phyloP scores from a whole-genome alignment of 2,329 filamentous ascomycete species.

The Pezicula radicicola region DNA sequence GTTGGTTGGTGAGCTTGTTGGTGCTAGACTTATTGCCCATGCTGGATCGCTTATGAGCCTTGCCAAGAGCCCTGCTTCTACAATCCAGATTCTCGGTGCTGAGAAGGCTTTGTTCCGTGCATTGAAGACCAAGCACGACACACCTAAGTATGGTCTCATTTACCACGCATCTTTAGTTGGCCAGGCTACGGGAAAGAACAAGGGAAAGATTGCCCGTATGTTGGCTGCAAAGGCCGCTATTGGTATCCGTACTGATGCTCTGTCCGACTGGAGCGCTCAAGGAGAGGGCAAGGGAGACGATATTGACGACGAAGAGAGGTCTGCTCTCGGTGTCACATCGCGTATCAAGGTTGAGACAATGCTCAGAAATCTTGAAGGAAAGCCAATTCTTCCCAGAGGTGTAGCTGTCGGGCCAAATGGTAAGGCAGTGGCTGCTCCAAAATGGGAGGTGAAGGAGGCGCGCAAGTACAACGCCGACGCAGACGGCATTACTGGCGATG shows the following conservation, averaged over 20 bases:
- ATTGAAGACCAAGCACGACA: slow-evolving; percentile 98
- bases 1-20: slow-evolving; percentile 89
- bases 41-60: slow-evolving; percentile 92
- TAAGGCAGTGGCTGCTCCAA: slow-evolving; percentile 57
- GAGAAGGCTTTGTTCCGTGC: slow-evolving; percentile 99
- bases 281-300: slow-evolving; percentile 60
- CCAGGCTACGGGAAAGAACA: slow-evolving; percentile 96
- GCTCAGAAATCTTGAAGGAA: slow-evolving; percentile 80
- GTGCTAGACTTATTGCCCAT: slow-evolving; percentile 91
- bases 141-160: slow-evolving; percentile 95
- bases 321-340: slow-evolving; percentile 71
- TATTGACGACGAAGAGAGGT: slow-evolving; percentile 84
- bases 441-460: slow-evolving; percentile 90
- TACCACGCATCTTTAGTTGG: slow-evolving; percentile 93
- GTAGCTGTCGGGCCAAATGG: slow-evolving; percentile 74
- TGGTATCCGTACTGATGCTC: slow-evolving; percentile 87
- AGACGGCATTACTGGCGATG: slow-evolving; percentile 74
- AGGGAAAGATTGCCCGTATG: slow-evolving; percentile 98
- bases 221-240: slow-evolving; percentile 91
- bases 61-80: slow-evolving; percentile 91
- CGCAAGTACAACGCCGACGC: slow-evolving; percentile 94
- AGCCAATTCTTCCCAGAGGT: slow-evolving; percentile 77
- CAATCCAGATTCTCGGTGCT: slow-evolving; percentile 95
- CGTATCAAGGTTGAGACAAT: slow-evolving; percentile 73
- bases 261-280: slow-evolving; percentile 72